A percentile compares a stretch with the other conserved stretches of the same genome.
Conservation (phyloP, 169 alveolate species). For the Plasmodium knowlesi region DNA sequence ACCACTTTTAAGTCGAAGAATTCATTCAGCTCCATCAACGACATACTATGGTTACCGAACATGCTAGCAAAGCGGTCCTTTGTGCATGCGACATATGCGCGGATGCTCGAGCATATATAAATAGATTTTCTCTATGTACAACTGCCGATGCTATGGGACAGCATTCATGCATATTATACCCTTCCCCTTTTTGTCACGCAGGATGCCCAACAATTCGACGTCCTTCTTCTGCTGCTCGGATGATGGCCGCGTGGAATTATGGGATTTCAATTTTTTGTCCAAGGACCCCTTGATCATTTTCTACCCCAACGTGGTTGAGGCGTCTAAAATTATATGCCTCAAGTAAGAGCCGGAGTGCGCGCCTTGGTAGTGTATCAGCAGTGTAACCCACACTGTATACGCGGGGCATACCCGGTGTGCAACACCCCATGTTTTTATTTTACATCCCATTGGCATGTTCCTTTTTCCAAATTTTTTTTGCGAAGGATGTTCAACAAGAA, state of each 20-base stretch:
- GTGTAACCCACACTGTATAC: background rate
- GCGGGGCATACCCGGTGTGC: background rate
- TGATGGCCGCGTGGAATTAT: slow-evolving; percentile 73
- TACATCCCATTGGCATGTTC: background rate
- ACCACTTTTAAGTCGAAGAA: slow-evolving; percentile 73
- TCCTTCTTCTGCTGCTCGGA: slow-evolving; percentile 71
- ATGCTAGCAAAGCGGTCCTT: background rate
- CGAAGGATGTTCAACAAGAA: slow-evolving; percentile 56
- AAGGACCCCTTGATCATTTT: slow-evolving; percentile 67
- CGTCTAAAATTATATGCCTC: slow-evolving; percentile 46
- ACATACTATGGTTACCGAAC: slow-evolving; percentile 55
- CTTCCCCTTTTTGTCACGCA: background rate
- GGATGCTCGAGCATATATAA: background rate
- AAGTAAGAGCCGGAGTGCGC: slow-evolving; percentile 15
- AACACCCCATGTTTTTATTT: background rate
- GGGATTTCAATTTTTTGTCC: slow-evolving; percentile 73
- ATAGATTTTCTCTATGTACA: background rate
- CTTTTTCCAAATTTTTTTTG: background rate
- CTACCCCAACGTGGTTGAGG: slow-evolving; percentile 50
- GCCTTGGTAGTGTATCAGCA: no score
- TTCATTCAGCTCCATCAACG: slow-evolving; percentile 60
- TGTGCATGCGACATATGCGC: background rate
- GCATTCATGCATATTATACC: background rate
- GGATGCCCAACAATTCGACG: slow-evolving; percentile 73
- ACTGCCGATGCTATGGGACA: background rate